Evolutionary conservation across 768 basidiomycete species (phyloP).

Genomic region (Macrolepiota albuminosa): DNA sequence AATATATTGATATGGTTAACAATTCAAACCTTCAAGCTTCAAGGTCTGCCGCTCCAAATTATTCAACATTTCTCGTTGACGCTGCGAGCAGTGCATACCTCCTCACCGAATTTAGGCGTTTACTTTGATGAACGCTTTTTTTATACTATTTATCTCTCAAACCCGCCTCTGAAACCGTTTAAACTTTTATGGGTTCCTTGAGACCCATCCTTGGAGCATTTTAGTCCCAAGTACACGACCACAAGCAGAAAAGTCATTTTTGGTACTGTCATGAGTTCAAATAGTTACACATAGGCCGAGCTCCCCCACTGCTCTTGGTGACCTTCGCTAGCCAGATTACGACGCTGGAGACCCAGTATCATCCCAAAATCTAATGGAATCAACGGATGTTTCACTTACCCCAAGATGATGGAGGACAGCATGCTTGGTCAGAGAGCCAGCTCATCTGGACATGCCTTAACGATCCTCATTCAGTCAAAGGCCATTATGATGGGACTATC

Average conservation of each 20-base stretch:
- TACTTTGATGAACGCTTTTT: background rate
- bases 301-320: background rate
- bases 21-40: too few species aligned
- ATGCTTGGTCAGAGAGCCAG: background rate
- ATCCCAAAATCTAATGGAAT: background rate
- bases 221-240: background rate
- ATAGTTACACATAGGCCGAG: background rate
- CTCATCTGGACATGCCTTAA: background rate
- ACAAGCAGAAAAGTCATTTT: background rate
- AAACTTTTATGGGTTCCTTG: background rate
- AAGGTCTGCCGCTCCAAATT: background rate
- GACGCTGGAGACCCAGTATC: background rate
- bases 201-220: background rate
- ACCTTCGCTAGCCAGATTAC: background rate
- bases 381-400: background rate
- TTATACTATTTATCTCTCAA: background rate
- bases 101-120: background rate
- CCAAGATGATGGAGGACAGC: background rate
- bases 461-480: background rate
- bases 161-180: background rate
- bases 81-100: background rate
- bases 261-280: background rate
- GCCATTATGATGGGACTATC: background rate
- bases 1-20: too few species aligned
- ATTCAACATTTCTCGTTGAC: background rate